Base-by-base conservation (phyloP, 805 yeast species). In the Candida insectorum region DNA sequence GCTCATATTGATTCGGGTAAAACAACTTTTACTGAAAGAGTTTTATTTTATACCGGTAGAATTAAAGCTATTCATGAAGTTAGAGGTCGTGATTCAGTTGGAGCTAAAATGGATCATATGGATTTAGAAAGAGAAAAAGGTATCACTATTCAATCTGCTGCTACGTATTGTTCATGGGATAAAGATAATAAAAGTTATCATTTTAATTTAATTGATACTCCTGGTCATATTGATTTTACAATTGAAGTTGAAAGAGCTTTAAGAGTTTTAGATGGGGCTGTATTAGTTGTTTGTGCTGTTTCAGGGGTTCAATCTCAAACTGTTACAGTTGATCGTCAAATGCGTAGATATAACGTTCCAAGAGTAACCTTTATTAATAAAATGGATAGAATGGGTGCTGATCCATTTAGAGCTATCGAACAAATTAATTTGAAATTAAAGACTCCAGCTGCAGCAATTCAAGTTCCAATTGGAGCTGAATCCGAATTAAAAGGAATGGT, bases 91-190 rank as follows among this genome's bases (percentile, higher is more conserved):
- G 98, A 93, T 59, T 81, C 88, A 47, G 97, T 93, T 38, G 99
- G 99, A 41, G 99, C 99, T 36, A 93, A 89, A 67, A 93, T 93
- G 99, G 98, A 93, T 62, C 91, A 89, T 41, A 93, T 93, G 98
- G 98, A 93, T 50, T 73, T 93, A 47, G 98, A 93, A 65, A 80
- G 98, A 58, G 98, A 93, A 62, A 93, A 93, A 59, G 98, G 98
- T 62, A 93, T 93, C 54, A 93, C 98, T 32, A 93, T 93, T 57
- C 98, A 93, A 65, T 87, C 96, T 40, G 98, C 98, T 43, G 98
- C 98, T 22, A 93, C 98, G 2, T 93, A 85, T 68, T 91, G 97
- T 70, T 81, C 94, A 31, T 93, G 98, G 98, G 81, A 81, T 39
- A 85, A 85, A 55, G 81, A 75, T 36, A 59, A 66, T 28, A 60